A percentile compares a stretch with the other conserved stretches of the same genome.
Conservation (phyloP, 2,329 filamentous ascomycete genomes). For the Colletotrichum neosansevieriae region DNA sequence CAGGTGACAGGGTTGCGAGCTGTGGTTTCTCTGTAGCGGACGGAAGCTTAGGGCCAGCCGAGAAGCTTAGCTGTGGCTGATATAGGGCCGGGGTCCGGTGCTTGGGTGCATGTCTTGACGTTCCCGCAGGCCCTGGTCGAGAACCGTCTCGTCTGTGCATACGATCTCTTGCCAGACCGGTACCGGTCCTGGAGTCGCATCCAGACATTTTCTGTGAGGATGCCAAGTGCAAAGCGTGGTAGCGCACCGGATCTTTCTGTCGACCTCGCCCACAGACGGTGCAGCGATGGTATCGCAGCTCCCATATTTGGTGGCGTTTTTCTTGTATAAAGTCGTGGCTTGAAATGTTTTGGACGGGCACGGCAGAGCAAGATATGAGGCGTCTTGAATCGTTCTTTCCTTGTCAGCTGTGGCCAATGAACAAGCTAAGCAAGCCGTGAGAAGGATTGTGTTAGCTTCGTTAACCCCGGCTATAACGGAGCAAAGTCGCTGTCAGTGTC, state of each 20-base stretch:
- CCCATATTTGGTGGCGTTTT: slow-evolving; percentile 31
- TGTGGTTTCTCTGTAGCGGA: slow-evolving; percentile 20
- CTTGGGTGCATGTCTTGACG: slow-evolving; percentile 29
- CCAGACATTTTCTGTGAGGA: slow-evolving; percentile 10
- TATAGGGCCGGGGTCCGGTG: slow-evolving; percentile 34
- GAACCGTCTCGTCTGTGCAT: slow-evolving; percentile 36
- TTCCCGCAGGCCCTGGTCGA: slow-evolving; percentile 32
- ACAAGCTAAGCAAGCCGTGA: slow-evolving; percentile 21
- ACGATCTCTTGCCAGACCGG: slow-evolving; percentile 25
- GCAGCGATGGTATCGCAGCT: not conserved
- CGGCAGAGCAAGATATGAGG: slow-evolving; percentile 13
- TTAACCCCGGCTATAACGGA: slow-evolving; percentile 10
- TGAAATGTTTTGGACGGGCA: slow-evolving; percentile 15
- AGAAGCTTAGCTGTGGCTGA: slow-evolving; percentile 27
- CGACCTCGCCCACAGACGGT: slow-evolving; percentile 7
- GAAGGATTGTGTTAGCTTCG: slow-evolving; percentile 13
- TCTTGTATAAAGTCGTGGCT: not conserved
- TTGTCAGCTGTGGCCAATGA: slow-evolving; percentile 17
- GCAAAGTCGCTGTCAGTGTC: not conserved
- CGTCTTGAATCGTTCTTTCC: slow-evolving; percentile 18
- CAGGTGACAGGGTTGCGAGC: slow-evolving; percentile 30
- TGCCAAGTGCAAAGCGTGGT: slow-evolving; percentile 6
- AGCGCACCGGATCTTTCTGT: not conserved
- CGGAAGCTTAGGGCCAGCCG: slow-evolving; percentile 34
- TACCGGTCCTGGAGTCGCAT: slow-evolving; percentile 23